phyloP scores from a whole-genome alignment of 495 filamentous ascomycete genomes.

The Aspergillus affinis region DNA sequence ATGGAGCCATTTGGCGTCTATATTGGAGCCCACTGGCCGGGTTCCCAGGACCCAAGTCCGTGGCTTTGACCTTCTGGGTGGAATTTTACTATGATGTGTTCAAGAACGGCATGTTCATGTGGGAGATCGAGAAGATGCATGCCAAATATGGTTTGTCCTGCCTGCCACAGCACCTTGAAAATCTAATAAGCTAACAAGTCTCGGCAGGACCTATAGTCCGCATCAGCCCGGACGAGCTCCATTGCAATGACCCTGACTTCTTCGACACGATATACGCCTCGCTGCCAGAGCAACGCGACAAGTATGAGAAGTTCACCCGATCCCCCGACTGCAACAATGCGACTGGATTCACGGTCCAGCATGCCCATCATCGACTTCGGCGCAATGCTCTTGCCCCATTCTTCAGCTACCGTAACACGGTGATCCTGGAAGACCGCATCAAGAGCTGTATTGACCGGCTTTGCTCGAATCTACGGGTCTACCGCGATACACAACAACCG shows the following conservation, averaged over 20 bases:
- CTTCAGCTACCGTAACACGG: not conserved
- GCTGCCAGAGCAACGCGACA: not conserved
- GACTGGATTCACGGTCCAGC: not conserved
- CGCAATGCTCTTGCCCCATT: not conserved
- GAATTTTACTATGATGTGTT: conserved; percentile 1
- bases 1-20: not conserved
- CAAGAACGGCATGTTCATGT: conserved; percentile 1
- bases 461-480: not conserved
- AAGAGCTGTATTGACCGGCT: not conserved
- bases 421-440: not conserved
- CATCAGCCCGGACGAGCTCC: not conserved
- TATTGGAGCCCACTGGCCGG: not conserved
- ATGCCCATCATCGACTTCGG: not conserved
- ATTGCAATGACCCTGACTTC: not conserved
- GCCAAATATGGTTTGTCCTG: conserved; percentile 1
- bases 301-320: not conserved
- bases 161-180: not conserved
- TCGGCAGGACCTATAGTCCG: not conserved
- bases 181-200: not conserved
- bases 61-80: not conserved
- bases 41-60: conserved; percentile 1
- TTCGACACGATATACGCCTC: not conserved
- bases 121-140: conserved; percentile 1
- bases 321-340: not conserved
- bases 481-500: not conserved